These are phyloP conservation scores for Didymella arachidicola DNA, from an alignment of 2,329 filamentous ascomycete genomes.

Conservation along the genomic window DNA sequence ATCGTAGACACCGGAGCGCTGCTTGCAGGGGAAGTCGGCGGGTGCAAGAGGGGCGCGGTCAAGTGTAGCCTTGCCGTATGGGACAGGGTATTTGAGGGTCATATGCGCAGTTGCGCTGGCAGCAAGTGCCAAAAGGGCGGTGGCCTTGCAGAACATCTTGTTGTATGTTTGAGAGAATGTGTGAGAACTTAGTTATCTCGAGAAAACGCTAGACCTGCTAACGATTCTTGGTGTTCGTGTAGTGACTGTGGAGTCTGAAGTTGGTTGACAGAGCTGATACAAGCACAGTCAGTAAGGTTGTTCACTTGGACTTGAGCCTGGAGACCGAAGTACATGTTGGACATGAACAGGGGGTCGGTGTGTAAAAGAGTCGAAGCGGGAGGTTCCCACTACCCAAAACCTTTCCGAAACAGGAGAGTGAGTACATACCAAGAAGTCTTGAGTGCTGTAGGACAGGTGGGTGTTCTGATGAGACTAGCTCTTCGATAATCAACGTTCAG, in stretches of 20 bases:
- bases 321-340: not conserved
- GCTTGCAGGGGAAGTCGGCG: conserved; percentile 84
- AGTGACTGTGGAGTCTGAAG: conserved; percentile 22
- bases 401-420: conserved; percentile 11
- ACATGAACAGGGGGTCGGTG: conserved; percentile 9
- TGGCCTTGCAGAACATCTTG: conserved; percentile 60
- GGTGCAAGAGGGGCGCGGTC: conserved; percentile 71
- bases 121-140: conserved; percentile 64
- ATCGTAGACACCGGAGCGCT: conserved; percentile 57
- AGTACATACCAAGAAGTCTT: conserved; percentile 20
- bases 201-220: conserved; percentile 51
- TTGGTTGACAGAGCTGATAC: conserved; percentile 11
- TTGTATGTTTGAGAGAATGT: conserved; percentile 28
- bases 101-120: conserved; percentile 76
- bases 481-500: conserved; percentile 30
- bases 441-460: conserved; percentile 8
- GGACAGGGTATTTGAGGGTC: conserved; percentile 72
- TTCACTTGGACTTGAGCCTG: not conserved
- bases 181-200: conserved; percentile 28
- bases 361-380: not conserved
- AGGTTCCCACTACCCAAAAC: conserved; percentile 7
- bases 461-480: conserved; percentile 33
- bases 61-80: conserved; percentile 60
- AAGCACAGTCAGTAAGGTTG: conserved; percentile 5
- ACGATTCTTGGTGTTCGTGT: conserved; percentile 36